Percentiles rank a stretch among this genome's conserved stretches.
phyloP scores from a whole-genome alignment of 2,329 filamentous ascomycete genomes.

The Anthostomella pinea region DNA sequence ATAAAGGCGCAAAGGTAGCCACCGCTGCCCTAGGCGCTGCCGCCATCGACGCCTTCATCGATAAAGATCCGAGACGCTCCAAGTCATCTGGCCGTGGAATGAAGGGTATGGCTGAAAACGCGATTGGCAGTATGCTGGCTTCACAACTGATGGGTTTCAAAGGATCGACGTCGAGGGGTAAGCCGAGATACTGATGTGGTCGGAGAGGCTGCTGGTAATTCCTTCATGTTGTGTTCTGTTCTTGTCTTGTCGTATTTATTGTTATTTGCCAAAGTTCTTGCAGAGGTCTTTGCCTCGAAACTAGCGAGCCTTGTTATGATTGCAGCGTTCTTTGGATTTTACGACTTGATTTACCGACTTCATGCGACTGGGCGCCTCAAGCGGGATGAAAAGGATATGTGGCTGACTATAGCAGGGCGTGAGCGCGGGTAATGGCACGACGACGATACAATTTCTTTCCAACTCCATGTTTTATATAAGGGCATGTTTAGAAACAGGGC shows the following conservation, averaged over 20 bases:
- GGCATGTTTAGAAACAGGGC: too few species aligned
- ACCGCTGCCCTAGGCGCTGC: constrained; percentile 49
- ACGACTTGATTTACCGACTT: too few species aligned
- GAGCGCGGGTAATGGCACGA: not conserved
- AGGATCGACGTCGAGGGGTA: constrained; percentile 13
- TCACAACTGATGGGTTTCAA: constrained; percentile 31
- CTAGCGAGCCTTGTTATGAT: too few species aligned
- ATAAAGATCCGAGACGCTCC: constrained; percentile 27
- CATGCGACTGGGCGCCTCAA: not conserved
- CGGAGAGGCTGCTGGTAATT: not conserved
- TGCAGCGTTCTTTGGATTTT: too few species aligned
- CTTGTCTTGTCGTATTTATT: not conserved
- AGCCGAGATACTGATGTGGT: constrained; percentile 15
- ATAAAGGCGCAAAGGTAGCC: constrained; percentile 48
- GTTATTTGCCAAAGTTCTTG: not conserved
- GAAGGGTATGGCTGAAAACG: constrained; percentile 32
- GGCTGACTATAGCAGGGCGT: not conserved
- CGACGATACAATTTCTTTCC: too few species aligned
- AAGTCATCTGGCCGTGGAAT: constrained; percentile 21
- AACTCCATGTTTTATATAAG: too few species aligned
- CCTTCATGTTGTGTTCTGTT: not conserved
- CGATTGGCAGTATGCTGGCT: constrained; percentile 28
- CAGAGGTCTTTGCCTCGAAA: not conserved
- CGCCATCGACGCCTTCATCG: constrained; percentile 45
- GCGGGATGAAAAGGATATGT: not conserved